Base-by-base conservation (phyloP, 257 asterid genomes). In the Vinca minor region DNA sequence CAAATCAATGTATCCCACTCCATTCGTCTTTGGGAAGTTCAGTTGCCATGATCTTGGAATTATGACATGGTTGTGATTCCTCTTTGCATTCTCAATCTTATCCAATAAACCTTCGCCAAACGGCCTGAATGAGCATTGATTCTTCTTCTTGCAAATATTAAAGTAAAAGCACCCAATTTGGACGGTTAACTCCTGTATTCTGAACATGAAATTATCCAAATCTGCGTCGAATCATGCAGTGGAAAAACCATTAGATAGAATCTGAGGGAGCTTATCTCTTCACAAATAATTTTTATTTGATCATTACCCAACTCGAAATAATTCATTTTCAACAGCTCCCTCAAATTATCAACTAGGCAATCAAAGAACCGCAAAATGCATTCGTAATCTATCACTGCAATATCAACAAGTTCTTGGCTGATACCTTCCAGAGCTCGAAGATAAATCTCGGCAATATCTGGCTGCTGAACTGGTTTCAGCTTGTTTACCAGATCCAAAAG, bases 381-480 rank as follows among this genome's bases (percentile, higher is more conserved):
- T 55, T 55, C 60, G 29, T 29, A 55, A 55, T 55, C 41, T 29
- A 29, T 55, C 23, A 29, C 60, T 4, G 60, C 8, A 55, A 28
- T 21, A 55, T 29, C 23, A 29, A 15, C 23, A 29, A 31, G 39
- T 15, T 14, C 12, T 28, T 1, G 13, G 21, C 3, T 55, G 14
- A 35, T 55, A 55, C 60, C 39, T 55, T 15, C 60, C 25, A 55
- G 60, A 18, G 60, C 60, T 29, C 14, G 23, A 55, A 55, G 60
- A 55, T 29, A 55, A 29, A 55, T 55, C 39, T 55, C 39, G 8
- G 23, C 18, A 3, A 55, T 12, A 14, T 5, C 13, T 14, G 38
- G 60, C 39, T 5, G 60, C 39, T 55, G 39, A 55, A 15, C 1
- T 1, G 39, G 60, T n/a, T 29, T 55, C 5, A 55, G 60, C 60